Evolutionary conservation across 1,284 basidiomycete genomes (phyloP), one percentile per base, ranked within the genome.

Genomic region (Tylopilus orsonianus): DNA sequence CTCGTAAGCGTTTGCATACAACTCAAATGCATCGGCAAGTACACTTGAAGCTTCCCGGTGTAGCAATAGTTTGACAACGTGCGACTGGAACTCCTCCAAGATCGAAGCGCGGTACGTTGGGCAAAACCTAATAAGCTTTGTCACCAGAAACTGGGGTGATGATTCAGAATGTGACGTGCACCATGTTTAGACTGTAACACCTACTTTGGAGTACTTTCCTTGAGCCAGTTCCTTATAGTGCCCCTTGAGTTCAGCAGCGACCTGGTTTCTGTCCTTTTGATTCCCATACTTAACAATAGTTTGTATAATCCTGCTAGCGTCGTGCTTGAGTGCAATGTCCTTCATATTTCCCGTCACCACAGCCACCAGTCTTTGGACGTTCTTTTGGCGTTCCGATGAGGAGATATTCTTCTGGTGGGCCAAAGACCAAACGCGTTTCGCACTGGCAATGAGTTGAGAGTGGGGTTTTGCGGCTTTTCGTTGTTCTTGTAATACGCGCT

Each of bases 241-340:
- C 4, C 91, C 91, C 65, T 88, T 85, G 44, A 95, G 75, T 69
- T 95, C 92, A 23, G 71, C 70, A 0, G 90, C 92, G 41, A 95
- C 78, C 62, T 89, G 85, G 34, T 89, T 79, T 41, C 90, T 69
- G 65, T 92, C 85, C 57, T 78, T 80, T 68, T 86, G 84, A n/a
- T 79, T 74, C 2, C 92, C 92, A 55, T 87, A 83, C 64, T 90
- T 93, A 41, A 94, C 87, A 13, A 88, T 78, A 0, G 89, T 93
- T 68, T 94, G 92, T 20, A 94, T 79, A 44, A 93, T 89, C 51
- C 92, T 76, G 56, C 89, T 92, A 8, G 90, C 91, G 67, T 94
- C 91, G 64, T 95, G 92, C 66, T 93, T 94, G 62, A 91, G 80
- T 7, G 89, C 86, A 41, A 94, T 84, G 40, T 93, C 92, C 52